phyloP scores from a whole-genome alignment of 2,329 filamentous ascomycete species.

The Annulohypoxylon truncatum region DNA sequence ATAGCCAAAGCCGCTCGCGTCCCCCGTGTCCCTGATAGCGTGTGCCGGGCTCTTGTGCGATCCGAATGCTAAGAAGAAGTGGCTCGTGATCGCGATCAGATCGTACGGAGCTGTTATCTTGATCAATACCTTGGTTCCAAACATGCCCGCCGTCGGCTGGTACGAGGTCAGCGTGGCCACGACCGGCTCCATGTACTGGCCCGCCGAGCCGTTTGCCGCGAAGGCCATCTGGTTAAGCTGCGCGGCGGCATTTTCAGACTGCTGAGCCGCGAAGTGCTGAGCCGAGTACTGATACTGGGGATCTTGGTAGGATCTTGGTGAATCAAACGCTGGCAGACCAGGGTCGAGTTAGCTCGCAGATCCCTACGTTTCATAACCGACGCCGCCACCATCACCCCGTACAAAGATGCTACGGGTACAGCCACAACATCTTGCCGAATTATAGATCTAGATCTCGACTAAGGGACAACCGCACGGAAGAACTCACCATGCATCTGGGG shows the following conservation, averaged over 20 bases:
- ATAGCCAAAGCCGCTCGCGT: slow-evolving; percentile 74
- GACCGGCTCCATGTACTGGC: slow-evolving; percentile 73
- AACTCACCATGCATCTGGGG: slow-evolving; percentile 85
- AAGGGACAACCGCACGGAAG: not conserved
- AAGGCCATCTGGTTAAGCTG: slow-evolving; percentile 68
- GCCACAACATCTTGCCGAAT: not conserved
- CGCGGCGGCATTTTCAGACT: slow-evolving; percentile 61
- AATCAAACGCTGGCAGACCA: slow-evolving; percentile 64
- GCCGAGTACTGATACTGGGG: slow-evolving; percentile 64
- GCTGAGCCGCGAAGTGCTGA: slow-evolving; percentile 60
- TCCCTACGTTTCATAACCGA: not conserved
- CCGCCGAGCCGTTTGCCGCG: slow-evolving; percentile 70
- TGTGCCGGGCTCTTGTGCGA: slow-evolving; percentile 76
- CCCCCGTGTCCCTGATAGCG: slow-evolving; percentile 70
- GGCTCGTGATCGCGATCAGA: slow-evolving; percentile 68
- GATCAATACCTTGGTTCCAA: slow-evolving; percentile 77
- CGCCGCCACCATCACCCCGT: not conserved
- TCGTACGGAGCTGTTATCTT: slow-evolving; percentile 82
- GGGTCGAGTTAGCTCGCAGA: slow-evolving; percentile 45
- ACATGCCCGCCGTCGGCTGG: slow-evolving; percentile 74
- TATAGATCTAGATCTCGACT: not conserved
- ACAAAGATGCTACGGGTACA: not conserved
- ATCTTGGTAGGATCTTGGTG: slow-evolving; percentile 70
- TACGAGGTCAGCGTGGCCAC: slow-evolving; percentile 75
- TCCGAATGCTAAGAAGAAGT: slow-evolving; percentile 81